Evolutionary conservation across 2,329 filamentous ascomycete species (phyloP), one percentile per base, ranked within the genome.

Genomic region (Periconia macrospinosa): DNA sequence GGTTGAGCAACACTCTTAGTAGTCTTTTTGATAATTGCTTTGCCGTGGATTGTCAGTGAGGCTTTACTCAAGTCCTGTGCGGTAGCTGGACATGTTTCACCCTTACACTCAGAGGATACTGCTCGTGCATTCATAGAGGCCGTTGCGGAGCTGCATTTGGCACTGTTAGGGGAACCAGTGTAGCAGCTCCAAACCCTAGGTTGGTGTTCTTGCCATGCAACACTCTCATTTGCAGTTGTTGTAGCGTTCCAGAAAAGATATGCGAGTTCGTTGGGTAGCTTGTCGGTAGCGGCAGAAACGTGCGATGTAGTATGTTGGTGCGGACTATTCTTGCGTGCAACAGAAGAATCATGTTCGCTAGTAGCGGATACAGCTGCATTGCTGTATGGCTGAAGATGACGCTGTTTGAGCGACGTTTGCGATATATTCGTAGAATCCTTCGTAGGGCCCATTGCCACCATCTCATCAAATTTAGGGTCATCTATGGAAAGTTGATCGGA

Each of bases 101-200:
- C 5, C 5, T 37, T 6, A n/a, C 11, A 10, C 15, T 48, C 27
- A 13, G 49, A 45, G 27, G 43, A 49, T 3, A 52, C 52, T n/a
- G 47, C 43, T 20, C 41, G 50, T 20, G 56, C 17, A 23, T 42
- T 45, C 18, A 37, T 51, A 1, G 52, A 54, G 30, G 44, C 42
- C 9, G 49, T 47, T 23, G 57, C 57, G 41, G 67, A 71, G 19
- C 65, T 65, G 41, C 67, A 71, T 23, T 64, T 65, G 30, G 59
- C 58, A 7, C 65, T 65, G 18, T 69, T 61, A 52, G 67, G 68
- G 40, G 65, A 51, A 20, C 62, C 58, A 30, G 48, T 56, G 27
- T 66, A 53, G 8, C 50, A 44, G 30, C 54, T 53, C 59, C 60
- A 65, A 9, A 15, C 49, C 27, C 49, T 60, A 30, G 49, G 44